These are phyloP conservation scores for Septoria petroselini DNA, from an alignment of 2,329 filamentous ascomycete species.

Conservation along the genomic window DNA sequence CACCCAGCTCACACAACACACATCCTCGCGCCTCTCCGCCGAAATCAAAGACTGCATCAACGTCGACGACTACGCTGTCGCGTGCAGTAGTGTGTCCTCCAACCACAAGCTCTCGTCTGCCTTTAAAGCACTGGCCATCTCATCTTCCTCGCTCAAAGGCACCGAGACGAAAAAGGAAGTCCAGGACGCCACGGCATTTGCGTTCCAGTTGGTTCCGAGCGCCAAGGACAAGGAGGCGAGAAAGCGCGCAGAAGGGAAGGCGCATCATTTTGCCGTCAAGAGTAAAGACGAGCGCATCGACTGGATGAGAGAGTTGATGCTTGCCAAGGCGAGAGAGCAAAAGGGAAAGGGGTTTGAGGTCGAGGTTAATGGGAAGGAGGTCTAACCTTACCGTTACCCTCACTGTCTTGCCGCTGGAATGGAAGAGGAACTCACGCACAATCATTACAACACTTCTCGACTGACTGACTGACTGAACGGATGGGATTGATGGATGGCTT, in stretches of 20 bases:
- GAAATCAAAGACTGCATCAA: conserved; percentile 76
- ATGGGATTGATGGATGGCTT: no score
- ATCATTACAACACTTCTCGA: no score
- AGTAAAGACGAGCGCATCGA: conserved; percentile 87
- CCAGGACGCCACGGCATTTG: conserved; percentile 56
- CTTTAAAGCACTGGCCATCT: conserved; percentile 70
- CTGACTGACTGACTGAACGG: no score
- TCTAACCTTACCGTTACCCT: conserved; percentile 5
- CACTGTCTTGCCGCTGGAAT: no score
- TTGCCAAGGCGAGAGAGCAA: conserved; percentile 80
- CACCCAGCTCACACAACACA: conserved; percentile 64
- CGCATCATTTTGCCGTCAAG: conserved; percentile 90
- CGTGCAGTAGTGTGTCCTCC: conserved; percentile 72
- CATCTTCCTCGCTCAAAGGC: no score
- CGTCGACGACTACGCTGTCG: conserved; percentile 84
- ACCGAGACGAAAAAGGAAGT: conserved; percentile 51
- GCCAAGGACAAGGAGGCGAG: conserved; percentile 45
- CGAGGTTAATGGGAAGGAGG: conserved; percentile 64
- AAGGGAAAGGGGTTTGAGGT: conserved; percentile 81
- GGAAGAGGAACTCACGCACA: no score
- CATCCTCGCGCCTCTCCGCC: conserved; percentile 50
- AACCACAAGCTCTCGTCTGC: conserved; percentile 80
- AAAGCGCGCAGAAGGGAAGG: conserved; percentile 53
- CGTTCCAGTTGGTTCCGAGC: conserved; percentile 77
- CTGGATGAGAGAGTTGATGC: conserved; percentile 94